phyloP scores from a whole-genome alignment of 2,329 filamentous ascomycete species.

The Colletotrichum acutatum region DNA sequence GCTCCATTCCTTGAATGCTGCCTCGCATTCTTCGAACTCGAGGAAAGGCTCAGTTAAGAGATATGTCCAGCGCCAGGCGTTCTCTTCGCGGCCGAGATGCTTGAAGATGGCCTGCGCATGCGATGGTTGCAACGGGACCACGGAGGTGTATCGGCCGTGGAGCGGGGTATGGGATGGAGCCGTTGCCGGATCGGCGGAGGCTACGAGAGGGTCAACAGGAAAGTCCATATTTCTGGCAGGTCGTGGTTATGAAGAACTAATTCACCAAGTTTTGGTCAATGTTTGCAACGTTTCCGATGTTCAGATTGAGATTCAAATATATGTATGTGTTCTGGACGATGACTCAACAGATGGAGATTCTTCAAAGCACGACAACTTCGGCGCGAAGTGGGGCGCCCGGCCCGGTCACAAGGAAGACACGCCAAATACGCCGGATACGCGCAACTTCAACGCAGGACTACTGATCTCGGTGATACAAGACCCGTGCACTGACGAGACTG shows the following conservation, averaged over 20 bases:
- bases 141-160: slow-evolving; percentile 44
- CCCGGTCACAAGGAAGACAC: background rate
- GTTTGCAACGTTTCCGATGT: background rate
- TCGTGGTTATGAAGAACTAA: background rate
- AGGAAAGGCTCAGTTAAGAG: slow-evolving; percentile 42
- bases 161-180: slow-evolving; percentile 39
- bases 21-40: slow-evolving; percentile 37
- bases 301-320: background rate
- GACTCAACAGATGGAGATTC: background rate
- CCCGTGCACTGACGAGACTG: no score
- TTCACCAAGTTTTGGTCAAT: no score
- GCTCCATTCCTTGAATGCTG: slow-evolving; percentile 37
- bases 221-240: background rate
- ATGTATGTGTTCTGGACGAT: background rate
- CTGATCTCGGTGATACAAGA: no score
- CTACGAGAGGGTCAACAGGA: slow-evolving; percentile 36
- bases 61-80: slow-evolving; percentile 48
- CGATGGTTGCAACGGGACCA: slow-evolving; percentile 41
- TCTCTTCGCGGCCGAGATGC: slow-evolving; percentile 46
- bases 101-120: slow-evolving; percentile 45
- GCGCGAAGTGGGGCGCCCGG: background rate
- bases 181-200: slow-evolving; percentile 32
- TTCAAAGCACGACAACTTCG: background rate
- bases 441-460: background rate
- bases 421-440: background rate